Conservation (phyloP, 1,284 basidiomycete genomes). For the Rhodotorula mucilaginosa region DNA sequence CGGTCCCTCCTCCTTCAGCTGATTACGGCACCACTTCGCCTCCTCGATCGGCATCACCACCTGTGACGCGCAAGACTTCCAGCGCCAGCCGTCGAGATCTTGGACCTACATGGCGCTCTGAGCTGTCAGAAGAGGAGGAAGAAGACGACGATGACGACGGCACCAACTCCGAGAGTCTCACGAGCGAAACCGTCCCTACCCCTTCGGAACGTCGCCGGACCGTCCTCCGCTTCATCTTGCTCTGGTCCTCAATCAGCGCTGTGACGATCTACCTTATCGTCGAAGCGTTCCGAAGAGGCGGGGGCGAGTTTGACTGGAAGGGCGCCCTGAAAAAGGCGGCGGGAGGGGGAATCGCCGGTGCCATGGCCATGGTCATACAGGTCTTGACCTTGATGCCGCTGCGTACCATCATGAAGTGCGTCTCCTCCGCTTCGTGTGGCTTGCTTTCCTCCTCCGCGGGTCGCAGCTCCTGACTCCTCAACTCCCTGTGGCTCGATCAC, state of each 20-base stretch:
- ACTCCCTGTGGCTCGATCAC: no score
- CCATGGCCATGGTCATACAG: slow-evolving; percentile 78
- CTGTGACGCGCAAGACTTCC: not conserved
- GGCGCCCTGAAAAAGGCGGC: slow-evolving; percentile 72
- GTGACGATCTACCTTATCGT: slow-evolving; percentile 33
- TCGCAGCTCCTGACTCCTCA: no score
- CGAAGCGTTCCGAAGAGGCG: slow-evolving; percentile 30
- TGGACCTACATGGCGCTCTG: not conserved
- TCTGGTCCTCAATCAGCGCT: slow-evolving; percentile 34
- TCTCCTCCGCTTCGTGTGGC: not conserved
- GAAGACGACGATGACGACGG: not conserved
- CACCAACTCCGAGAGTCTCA: not conserved
- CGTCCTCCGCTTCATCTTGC: slow-evolving; percentile 20
- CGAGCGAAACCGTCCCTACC: not conserved
- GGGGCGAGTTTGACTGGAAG: slow-evolving; percentile 67
- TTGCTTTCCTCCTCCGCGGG: not conserved
- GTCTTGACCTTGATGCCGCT: slow-evolving; percentile 52
- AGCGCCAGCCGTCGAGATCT: not conserved
- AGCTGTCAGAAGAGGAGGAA: not conserved
- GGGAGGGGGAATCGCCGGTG: slow-evolving; percentile 58
- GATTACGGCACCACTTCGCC: slow-evolving; percentile 4
- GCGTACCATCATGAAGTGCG: slow-evolving; percentile 85
- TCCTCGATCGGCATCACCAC: no score
- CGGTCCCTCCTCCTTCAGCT: not conserved
- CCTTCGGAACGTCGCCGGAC: not conserved